Evolutionary conservation across 805 yeast species (phyloP).

Genomic region (Wickerhamomyces silvicola): DNA sequence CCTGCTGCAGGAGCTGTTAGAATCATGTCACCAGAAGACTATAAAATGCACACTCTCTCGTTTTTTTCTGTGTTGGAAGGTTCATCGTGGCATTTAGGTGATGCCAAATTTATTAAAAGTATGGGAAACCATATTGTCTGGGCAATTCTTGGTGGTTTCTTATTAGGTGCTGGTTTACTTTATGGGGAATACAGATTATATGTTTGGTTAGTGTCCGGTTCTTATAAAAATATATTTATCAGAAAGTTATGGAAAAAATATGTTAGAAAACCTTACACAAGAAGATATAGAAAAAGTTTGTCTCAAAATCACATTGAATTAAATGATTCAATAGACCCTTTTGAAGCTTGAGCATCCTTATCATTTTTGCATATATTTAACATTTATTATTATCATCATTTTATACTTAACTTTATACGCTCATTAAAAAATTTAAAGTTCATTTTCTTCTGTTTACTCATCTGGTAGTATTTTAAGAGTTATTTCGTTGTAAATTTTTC

Average conservation of each 20-base stretch:
- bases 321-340: too few species aligned
- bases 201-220: constrained; percentile 30
- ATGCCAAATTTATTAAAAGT: constrained; percentile 70
- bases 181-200: constrained; percentile 42
- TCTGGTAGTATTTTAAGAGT: too few species aligned
- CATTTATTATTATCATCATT: too few species aligned
- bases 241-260: constrained; percentile 12
- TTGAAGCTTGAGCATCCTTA: constrained; percentile 1
- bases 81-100: constrained; percentile 89
- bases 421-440: too few species aligned
- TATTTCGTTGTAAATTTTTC: too few species aligned
- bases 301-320: constrained; percentile 15
- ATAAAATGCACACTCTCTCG: constrained; percentile 52
- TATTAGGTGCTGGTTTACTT: constrained; percentile 43
- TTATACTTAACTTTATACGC: too few species aligned
- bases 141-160: constrained; percentile 66
- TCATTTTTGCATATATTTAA: too few species aligned
- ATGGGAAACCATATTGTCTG: constrained; percentile 69
- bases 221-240: constrained; percentile 16
- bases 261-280: constrained; percentile 12
- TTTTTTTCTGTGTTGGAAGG: constrained; percentile 76
- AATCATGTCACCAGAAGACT: constrained; percentile 67
- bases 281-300: constrained; percentile 24
- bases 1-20: constrained; percentile 61
- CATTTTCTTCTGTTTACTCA: too few species aligned